Evolutionary conservation across 2,329 filamentous ascomycete species (phyloP).

Genomic region (Penicillium aurantiogriseum): DNA sequence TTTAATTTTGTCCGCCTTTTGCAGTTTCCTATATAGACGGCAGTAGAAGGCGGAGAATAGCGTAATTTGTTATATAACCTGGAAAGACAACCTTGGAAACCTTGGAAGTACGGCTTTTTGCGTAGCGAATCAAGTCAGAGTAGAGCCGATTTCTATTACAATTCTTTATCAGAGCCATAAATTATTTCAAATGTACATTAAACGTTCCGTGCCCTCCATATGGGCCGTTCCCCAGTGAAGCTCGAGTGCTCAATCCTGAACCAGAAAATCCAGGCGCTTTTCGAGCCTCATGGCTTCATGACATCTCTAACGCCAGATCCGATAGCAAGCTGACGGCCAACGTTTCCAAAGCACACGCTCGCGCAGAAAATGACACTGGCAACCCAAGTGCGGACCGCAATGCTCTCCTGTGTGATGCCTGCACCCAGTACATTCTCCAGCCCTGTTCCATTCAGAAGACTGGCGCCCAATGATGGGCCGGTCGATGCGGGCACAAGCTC

Average conservation of each 20-base stretch:
- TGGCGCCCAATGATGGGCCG: constrained; percentile 35
- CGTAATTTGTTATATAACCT: too few relatives aligned
- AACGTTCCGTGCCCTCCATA: background rate
- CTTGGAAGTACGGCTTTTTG: background rate
- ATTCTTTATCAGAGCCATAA: constrained; percentile 5
- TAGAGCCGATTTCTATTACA: constrained; percentile 3
- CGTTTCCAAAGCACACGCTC: constrained; percentile 93
- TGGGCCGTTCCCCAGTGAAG: background rate
- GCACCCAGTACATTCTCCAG: constrained; percentile 33
- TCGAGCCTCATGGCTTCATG: constrained; percentile 19
- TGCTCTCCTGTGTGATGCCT: constrained; percentile 51
- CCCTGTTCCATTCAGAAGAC: constrained; percentile 30
- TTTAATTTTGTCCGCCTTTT: too few relatives aligned
- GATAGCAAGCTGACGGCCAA: constrained; percentile 75
- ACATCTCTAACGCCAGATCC: constrained; percentile 30
- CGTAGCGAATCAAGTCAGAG: background rate
- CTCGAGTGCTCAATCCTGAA: background rate
- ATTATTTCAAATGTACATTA: constrained; percentile 8
- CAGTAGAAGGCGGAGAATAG: too few relatives aligned
- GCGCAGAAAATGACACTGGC: constrained; percentile 92
- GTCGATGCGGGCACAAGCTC: constrained; percentile 72
- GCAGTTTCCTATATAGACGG: too few relatives aligned
- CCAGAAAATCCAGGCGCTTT: background rate
- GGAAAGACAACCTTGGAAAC: too few relatives aligned
- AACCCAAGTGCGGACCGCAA: constrained; percentile 77